Percentiles rank a stretch among this genome's conserved stretches.
phyloP scores from a whole-genome alignment of 805 yeast species.

The Hagleromyces aurorensis region DNA sequence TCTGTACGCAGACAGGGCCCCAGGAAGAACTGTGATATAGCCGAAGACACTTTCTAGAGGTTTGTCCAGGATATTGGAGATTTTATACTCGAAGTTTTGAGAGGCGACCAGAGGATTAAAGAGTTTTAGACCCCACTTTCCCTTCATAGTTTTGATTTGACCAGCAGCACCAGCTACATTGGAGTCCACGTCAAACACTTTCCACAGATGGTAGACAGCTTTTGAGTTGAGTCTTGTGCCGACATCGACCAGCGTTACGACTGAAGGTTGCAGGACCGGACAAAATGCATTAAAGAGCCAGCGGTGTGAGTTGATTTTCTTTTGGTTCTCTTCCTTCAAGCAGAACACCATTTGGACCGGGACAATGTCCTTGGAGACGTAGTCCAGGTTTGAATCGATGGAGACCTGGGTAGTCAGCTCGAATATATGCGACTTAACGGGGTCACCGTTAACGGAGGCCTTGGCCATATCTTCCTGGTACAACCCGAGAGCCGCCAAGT shows the following conservation, averaged over 20 bases:
- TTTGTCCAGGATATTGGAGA: conserved; percentile 93
- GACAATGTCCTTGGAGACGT: conserved; percentile 83
- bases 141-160: conserved; percentile 92
- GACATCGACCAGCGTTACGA: conserved; percentile 85
- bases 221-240: conserved; percentile 91
- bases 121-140: conserved; percentile 73
- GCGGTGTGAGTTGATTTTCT: conserved; percentile 94
- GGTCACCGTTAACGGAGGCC: conserved; percentile 83
- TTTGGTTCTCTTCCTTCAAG: conserved; percentile 83
- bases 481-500: conserved; percentile 89
- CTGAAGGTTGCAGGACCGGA: conserved; percentile 86
- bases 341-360: conserved; percentile 95
- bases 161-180: conserved; percentile 99
- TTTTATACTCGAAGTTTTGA: conserved; percentile 92
- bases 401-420: conserved; percentile 96
- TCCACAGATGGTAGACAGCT: conserved; percentile 92
- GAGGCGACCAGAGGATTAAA: conserved; percentile 91
- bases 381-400: conserved; percentile 78
- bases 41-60: conserved; percentile 92
- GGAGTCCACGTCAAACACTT: conserved; percentile 91
- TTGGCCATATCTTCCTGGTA: conserved; percentile 97
- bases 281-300: conserved; percentile 96
- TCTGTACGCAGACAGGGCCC: conserved; percentile 92
- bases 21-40: conserved; percentile 88
- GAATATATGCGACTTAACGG: conserved; percentile 87